phyloP scores from a whole-genome alignment of 306 rosid species.

The Dicorynia guianensis region DNA sequence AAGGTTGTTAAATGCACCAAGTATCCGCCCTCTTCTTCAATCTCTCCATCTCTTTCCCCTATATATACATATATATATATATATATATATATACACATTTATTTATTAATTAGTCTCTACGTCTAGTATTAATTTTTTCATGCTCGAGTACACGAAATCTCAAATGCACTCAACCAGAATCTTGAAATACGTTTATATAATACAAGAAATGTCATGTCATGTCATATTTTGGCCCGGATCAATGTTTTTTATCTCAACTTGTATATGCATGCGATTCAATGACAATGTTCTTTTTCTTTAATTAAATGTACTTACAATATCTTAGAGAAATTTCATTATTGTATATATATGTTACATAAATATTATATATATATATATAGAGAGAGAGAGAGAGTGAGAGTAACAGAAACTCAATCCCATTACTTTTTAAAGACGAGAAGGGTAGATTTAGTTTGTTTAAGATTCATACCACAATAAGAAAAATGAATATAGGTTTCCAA shows the following conservation, averaged over 20 bases:
- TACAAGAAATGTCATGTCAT: background rate
- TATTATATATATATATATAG: too few relatives aligned
- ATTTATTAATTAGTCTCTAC: too few relatives aligned
- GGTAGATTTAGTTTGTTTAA: constrained; percentile 19
- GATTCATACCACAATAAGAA: constrained; percentile 29
- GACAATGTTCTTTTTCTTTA: too few relatives aligned
- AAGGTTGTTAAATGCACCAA: constrained; percentile 27
- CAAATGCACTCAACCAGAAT: background rate
- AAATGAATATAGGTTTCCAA: constrained; percentile 2
- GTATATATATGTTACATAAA: too few relatives aligned
- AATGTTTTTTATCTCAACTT: constrained; percentile 29
- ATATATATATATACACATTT: background rate
- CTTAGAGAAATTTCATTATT: too few relatives aligned
- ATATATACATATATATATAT: too few relatives aligned
- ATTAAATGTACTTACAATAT: too few relatives aligned
- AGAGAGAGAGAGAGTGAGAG: too few relatives aligned
- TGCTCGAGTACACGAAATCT: background rate
- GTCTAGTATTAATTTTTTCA: background rate
- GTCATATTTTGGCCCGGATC: background rate
- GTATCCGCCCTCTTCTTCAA: background rate
- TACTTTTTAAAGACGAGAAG: constrained; percentile 24
- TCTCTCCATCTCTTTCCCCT: background rate
- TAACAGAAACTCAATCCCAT: background rate
- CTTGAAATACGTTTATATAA: constrained; percentile 1
- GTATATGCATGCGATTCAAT: background rate